Evolutionary conservation across 164 flowering plant species (phyloP).

Genomic region (Vitis rotundifolia): DNA sequence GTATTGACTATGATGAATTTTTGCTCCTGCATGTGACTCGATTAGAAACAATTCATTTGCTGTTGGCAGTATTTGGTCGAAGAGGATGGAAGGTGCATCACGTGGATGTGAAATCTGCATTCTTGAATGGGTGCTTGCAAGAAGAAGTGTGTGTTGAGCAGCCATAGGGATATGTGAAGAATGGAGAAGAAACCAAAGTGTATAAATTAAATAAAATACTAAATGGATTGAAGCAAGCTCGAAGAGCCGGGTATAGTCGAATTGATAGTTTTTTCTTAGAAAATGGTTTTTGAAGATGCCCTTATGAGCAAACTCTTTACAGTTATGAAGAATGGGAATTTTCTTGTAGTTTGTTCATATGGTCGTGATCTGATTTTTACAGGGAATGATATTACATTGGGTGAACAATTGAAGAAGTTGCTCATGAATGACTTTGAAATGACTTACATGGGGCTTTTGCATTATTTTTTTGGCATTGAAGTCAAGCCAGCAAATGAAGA

Average conservation of each 20-base stretch:
- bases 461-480: background rate
- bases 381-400: background rate
- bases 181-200: background rate
- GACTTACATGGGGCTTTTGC: background rate
- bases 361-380: conserved; percentile 1
- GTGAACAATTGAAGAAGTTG: too few species aligned
- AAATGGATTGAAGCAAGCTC: conserved; percentile 3
- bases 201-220: background rate
- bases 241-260: background rate
- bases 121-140: background rate
- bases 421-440: background rate
- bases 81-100: background rate
- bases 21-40: background rate
- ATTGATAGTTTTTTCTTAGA: background rate
- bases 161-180: background rate
- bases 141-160: background rate
- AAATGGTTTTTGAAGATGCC: background rate
- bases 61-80: background rate
- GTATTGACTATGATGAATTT: conserved; percentile 2
- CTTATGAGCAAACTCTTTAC: background rate
- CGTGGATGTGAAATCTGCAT: conserved; percentile 6
- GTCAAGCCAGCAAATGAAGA: background rate
- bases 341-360: background rate
- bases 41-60: background rate
- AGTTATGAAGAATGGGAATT: background rate